phyloP scores from a whole-genome alignment of 495 filamentous ascomycete genomes.

The Cudoniella acicularis region DNA sequence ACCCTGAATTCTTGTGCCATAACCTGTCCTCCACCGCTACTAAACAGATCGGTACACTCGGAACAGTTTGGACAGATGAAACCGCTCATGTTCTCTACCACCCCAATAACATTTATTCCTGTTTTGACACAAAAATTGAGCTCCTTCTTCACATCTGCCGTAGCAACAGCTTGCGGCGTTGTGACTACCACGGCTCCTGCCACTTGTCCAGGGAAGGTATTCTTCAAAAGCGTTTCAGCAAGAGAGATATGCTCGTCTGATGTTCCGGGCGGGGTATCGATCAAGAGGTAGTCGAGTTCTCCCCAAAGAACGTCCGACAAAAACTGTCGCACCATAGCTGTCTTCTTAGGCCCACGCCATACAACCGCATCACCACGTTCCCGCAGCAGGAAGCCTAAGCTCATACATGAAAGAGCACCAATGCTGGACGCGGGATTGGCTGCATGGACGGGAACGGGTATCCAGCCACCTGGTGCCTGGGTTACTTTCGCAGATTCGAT shows the following conservation, averaged over 20 bases:
- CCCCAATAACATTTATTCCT: slow-evolving; percentile 74
- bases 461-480: slow-evolving; percentile 84
- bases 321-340: slow-evolving; percentile 97
- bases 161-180: slow-evolving; percentile 91
- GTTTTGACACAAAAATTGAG: slow-evolving; percentile 94
- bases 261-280: slow-evolving; percentile 95
- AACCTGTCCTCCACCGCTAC: slow-evolving; percentile 79
- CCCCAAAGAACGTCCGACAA: slow-evolving; percentile 91
- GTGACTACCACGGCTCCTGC: slow-evolving; percentile 90
- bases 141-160: slow-evolving; percentile 91
- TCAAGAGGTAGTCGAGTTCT: slow-evolving; percentile 78
- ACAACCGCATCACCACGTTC: slow-evolving; percentile 85
- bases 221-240: slow-evolving; percentile 73
- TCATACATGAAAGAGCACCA: slow-evolving; percentile 83
- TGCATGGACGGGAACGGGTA: slow-evolving; percentile 78
- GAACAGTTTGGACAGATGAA: slow-evolving; percentile 95
- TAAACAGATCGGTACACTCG: slow-evolving; percentile 90
- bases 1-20: slow-evolving; percentile 88
- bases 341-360: slow-evolving; percentile 98
- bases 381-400: slow-evolving; percentile 83
- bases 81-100: slow-evolving; percentile 97
- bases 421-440: slow-evolving; percentile 37
- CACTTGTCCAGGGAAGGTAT: slow-evolving; percentile 56
- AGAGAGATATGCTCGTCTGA: slow-evolving; percentile 97
- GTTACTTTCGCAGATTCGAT: slow-evolving; percentile 86